Evolutionary conservation across 768 basidiomycete genomes (phyloP).

Genomic region (Phanerodontia chrysosporium): DNA sequence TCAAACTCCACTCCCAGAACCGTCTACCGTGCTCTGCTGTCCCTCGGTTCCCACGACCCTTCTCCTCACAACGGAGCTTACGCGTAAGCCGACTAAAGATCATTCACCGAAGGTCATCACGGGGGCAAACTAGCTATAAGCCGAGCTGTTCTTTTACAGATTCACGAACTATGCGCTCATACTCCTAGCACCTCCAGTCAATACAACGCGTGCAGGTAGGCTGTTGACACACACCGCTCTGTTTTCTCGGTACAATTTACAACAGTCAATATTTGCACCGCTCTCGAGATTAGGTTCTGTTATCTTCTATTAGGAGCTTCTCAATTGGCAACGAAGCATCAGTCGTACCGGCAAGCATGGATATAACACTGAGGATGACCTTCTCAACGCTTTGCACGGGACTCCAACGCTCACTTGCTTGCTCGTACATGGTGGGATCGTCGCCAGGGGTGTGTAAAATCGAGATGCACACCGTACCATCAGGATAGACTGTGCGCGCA

Average conservation of each 20-base stretch:
- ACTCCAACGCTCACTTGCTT: constrained; percentile 94
- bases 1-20: too few species aligned
- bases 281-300: constrained; percentile 95
- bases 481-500: constrained; percentile 74
- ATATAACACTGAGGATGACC: constrained; percentile 92
- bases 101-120: too few species aligned
- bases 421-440: constrained; percentile 90
- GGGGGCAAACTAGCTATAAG: constrained; percentile 44
- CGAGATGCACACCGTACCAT: constrained; percentile 96
- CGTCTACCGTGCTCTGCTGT: too few species aligned
- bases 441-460: constrained; percentile 94
- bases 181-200: constrained; percentile 47
- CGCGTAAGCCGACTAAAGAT: too few species aligned
- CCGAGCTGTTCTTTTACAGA: constrained; percentile 86
- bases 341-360: constrained; percentile 88
- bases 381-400: constrained; percentile 99
- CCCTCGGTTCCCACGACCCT: too few species aligned
- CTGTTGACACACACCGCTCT: constrained; percentile 38
- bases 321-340: background rate
- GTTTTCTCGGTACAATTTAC: constrained; percentile 93
- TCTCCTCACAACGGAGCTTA: too few species aligned
- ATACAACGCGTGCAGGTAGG: background rate
- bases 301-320: background rate
- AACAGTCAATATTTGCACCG: constrained; percentile 95
- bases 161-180: constrained; percentile 80